phyloP scores from a whole-genome alignment of 2,329 filamentous ascomycete species.

The Diaporthe citrichinensis region DNA sequence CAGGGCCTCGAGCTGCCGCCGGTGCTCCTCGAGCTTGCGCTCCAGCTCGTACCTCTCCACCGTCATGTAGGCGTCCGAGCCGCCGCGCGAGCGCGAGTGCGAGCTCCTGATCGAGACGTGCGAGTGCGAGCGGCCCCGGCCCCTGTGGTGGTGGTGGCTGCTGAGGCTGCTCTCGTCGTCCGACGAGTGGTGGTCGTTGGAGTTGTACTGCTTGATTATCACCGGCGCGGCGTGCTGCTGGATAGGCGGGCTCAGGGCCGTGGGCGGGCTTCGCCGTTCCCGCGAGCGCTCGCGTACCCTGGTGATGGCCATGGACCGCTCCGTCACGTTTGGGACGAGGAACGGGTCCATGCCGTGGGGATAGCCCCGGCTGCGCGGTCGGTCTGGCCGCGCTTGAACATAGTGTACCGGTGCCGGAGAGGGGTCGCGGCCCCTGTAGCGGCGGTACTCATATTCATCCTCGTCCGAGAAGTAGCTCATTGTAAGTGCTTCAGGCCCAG shows the following conservation, averaged over 20 bases:
- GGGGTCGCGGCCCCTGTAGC: conserved; percentile 57
- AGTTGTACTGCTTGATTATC: conserved; percentile 71
- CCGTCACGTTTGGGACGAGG: conserved; percentile 54
- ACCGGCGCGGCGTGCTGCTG: conserved; percentile 58
- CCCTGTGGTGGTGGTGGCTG: conserved; percentile 51
- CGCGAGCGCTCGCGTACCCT: conserved; percentile 60
- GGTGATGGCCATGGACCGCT: conserved; percentile 61
- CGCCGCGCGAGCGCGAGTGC: conserved; percentile 48
- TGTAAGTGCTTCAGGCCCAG: not conserved
- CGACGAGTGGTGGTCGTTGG: conserved; percentile 56
- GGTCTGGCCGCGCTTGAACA: conserved; percentile 57
- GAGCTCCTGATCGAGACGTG: conserved; percentile 44
- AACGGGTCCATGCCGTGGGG: conserved; percentile 57
- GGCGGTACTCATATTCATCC: conserved; percentile 68
- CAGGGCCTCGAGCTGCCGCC: conserved; percentile 41
- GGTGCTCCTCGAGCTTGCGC: conserved; percentile 41
- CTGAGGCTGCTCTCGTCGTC: conserved; percentile 57
- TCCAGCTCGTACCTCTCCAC: conserved; percentile 58
- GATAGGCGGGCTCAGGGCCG: conserved; percentile 48
- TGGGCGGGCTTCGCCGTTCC: conserved; percentile 61
- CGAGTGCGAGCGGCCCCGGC: conserved; percentile 54
- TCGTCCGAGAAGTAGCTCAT: conserved; percentile 64
- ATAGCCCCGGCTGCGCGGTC: conserved; percentile 57
- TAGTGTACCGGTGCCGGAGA: conserved; percentile 61
- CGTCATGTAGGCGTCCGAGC: conserved; percentile 52